Evolutionary conservation across 2,329 filamentous ascomycete species (phyloP).

Genomic region (Colletotrichum camelliae): DNA sequence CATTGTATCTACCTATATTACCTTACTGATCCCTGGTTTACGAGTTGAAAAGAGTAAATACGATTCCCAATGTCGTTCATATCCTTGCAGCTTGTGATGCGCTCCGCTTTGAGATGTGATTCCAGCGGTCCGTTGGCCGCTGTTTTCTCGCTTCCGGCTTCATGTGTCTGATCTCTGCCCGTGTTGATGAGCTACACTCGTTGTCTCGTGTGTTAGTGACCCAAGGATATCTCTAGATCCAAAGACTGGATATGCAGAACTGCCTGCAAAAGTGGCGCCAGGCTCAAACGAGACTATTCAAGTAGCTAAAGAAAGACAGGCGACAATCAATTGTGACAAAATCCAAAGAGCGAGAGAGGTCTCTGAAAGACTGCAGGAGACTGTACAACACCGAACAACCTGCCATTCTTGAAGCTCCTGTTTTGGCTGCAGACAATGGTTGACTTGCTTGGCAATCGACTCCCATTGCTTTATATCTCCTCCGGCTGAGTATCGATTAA

Average conservation of each 20-base stretch:
- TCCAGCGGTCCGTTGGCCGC: neutral
- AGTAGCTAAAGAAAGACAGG: neutral
- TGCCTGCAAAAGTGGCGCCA: neutral
- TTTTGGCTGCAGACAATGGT: neutral
- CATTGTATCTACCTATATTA: neutral
- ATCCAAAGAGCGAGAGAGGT: neutral
- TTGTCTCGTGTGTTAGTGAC: neutral
- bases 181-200: neutral
- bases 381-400: neutral
- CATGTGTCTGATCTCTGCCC: neutral
- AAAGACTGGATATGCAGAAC: neutral
- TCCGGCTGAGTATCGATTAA: neutral
- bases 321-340: neutral
- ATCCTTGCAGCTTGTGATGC: neutral
- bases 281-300: neutral
- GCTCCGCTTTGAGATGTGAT: neutral
- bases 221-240: neutral
- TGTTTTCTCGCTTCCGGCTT: neutral
- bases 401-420: neutral
- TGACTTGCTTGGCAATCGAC: no score
- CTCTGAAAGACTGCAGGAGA: neutral
- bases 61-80: neutral
- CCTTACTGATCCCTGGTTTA: neutral
- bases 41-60: neutral
- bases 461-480: neutral